These are phyloP conservation scores for Amyloporia xantha DNA, from an alignment of 768 basidiomycete genomes.

Conservation along the genomic window DNA sequence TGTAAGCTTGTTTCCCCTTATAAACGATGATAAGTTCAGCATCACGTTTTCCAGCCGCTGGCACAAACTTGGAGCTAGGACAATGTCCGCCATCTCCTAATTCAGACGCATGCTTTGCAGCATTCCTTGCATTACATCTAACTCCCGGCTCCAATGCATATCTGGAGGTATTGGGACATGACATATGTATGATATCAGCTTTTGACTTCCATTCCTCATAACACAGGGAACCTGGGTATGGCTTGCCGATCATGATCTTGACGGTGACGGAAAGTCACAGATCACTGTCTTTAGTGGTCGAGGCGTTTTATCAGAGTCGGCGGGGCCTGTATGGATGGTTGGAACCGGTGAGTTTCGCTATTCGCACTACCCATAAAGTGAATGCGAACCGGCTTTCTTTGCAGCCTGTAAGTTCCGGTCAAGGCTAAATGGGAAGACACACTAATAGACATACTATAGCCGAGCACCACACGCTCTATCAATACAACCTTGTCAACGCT, in stretches of 20 bases:
- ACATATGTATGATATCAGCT: too few relatives aligned
- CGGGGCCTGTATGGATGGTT: constrained; percentile 77
- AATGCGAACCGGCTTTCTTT: constrained; percentile 5
- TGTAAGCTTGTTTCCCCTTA: constrained; percentile 10
- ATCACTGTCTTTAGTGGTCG: constrained; percentile 56
- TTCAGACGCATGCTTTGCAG: constrained; percentile 45
- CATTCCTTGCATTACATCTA: constrained; percentile 62
- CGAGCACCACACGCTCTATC: constrained; percentile 65
- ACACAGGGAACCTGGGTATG: constrained; percentile 72
- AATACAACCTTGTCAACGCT: constrained; percentile 60
- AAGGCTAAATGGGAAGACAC: neutral
- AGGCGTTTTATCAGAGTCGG: constrained; percentile 67
- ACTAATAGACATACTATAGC: constrained; percentile 28
- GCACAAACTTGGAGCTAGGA: constrained; percentile 25
- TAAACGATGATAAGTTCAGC: neutral
- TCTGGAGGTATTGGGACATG: constrained; percentile 62
- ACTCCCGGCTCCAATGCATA: constrained; percentile 32
- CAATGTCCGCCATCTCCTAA: constrained; percentile 29
- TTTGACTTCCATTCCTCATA: neutral
- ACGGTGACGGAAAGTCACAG: constrained; percentile 46
- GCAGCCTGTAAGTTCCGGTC: constrained; percentile 5
- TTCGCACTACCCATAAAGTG: neutral
- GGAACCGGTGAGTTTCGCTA: constrained; percentile 45
- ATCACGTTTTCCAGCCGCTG: constrained; percentile 20
- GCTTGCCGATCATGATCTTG: constrained; percentile 76